Evolutionary conservation across 495 filamentous ascomycete species (phyloP).

Genomic region (Penicillium dipodomyicola): DNA sequence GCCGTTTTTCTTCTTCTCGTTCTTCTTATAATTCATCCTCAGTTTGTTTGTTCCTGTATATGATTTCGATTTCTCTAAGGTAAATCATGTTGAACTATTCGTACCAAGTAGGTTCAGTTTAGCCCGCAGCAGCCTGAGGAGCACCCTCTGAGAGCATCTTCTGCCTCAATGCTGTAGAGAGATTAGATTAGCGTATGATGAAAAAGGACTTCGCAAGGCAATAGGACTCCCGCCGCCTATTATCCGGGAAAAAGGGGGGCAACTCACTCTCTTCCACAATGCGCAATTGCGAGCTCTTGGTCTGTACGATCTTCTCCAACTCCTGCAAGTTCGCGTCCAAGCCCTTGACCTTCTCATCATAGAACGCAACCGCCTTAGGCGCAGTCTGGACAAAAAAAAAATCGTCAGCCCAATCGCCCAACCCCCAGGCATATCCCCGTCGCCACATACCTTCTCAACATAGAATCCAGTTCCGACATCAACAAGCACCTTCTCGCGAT

Average conservation of each 20-base stretch:
- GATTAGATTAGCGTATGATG: slow-evolving; percentile 23
- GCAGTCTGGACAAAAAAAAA: slow-evolving; percentile 46
- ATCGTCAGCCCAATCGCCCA: not conserved
- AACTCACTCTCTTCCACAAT: slow-evolving; percentile 82
- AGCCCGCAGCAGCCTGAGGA: slow-evolving; percentile 32
- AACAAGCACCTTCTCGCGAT: slow-evolving; percentile 79
- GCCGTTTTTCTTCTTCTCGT: not conserved
- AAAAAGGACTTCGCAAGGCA: not conserved
- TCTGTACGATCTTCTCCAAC: slow-evolving; percentile 80
- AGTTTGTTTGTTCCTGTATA: not conserved
- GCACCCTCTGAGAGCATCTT: slow-evolving; percentile 44
- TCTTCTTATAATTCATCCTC: not conserved
- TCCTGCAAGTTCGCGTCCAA: slow-evolving; percentile 75
- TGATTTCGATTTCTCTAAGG: not conserved
- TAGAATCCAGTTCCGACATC: slow-evolving; percentile 97
- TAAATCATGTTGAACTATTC: not conserved
- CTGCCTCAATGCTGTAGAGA: slow-evolving; percentile 42
- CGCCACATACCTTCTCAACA: slow-evolving; percentile 74
- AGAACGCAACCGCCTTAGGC: slow-evolving; percentile 78
- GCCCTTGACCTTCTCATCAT: slow-evolving; percentile 78
- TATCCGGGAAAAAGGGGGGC: not conserved
- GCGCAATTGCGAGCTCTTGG: slow-evolving; percentile 78
- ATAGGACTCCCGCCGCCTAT: not conserved
- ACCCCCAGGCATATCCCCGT: not conserved
- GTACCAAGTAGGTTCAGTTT: slow-evolving; percentile 4